Base-by-base conservation (phyloP, 2,329 filamentous ascomycete genomes). In the Hypoxylon sp. region DNA sequence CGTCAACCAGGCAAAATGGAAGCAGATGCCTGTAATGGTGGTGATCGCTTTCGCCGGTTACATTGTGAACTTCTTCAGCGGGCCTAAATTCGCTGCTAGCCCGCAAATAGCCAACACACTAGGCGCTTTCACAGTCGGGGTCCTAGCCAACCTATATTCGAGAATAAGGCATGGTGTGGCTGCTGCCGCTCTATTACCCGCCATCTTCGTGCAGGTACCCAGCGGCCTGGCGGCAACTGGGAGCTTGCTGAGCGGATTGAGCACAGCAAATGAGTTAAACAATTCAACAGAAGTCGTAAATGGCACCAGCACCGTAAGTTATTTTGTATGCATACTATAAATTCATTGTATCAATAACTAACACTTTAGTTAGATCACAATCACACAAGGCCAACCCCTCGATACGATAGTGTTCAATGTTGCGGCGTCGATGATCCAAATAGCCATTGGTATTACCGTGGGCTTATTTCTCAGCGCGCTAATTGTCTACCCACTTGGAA, bases 1-100 rank as follows among this genome's bases (percentile, higher is more conserved):
- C 63, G 89, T 94, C 77, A 94, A 94, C 77, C 92, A 94, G 73
- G 92, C 91, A 42, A 94, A 93, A 78, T 94, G 89, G 88, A 92
- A 89, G 72, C 93, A 96, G 77, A 88, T 91, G 72, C 93, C 93
- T 0, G 84, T 92, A 57, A 95, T 95, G 92, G 81, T 93, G 1
- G 42, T 90, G 51, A 93, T 96, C 61, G 88, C 92, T 1, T 87
- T 92, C 63, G 85, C 87, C 0, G 93, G 93, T 2, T 95, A 94
- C 76, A 80, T 93, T 2, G 90, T 93, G 72, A 94, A 92, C 77
- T 94, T 88, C 80, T 94, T 92, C 80, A 89, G 87, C 51, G 86
- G 87, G 14, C 82, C 85, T 24, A 88, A 85, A 44, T 93, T 95
- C 76, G 81, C 84, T 5, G 88, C 86, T 24, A 93, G 92, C 67